Conservation (phyloP, 805 yeast species). For the Blastobotrys terrestris region DNA sequence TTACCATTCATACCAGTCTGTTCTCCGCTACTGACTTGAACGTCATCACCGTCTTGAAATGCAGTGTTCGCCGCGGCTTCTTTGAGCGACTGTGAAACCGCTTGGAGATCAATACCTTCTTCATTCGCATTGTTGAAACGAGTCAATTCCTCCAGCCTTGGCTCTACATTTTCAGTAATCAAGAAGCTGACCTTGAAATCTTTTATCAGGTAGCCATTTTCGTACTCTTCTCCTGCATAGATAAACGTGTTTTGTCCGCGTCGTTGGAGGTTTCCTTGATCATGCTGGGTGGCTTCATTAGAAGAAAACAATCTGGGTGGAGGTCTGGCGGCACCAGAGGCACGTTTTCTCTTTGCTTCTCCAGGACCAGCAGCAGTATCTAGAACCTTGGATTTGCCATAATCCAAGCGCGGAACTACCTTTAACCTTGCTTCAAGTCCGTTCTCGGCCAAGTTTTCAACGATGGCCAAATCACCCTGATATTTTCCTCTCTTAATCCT, state of each 20-base stretch:
- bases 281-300: conserved; percentile 81
- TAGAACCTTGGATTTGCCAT: conserved; percentile 48
- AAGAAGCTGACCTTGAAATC: conserved; percentile 79
- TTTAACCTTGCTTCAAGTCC: conserved; percentile 93
- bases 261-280: conserved; percentile 58
- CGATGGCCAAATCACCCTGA: conserved; percentile 87
- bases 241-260: conserved; percentile 53
- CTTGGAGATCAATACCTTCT: conserved; percentile 81
- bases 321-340: conserved; percentile 60
- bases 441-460: conserved; percentile 87
- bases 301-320: conserved; percentile 82
- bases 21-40: conserved; percentile 88
- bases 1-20: conserved; percentile 84
- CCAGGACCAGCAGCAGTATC: conserved; percentile 34
- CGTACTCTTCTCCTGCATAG: conserved; percentile 83
- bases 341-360: conserved; percentile 50
- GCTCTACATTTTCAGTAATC: conserved; percentile 73
- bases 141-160: conserved; percentile 83
- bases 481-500: conserved; percentile 87
- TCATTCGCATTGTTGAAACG: conserved; percentile 68
- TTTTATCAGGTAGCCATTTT: conserved; percentile 80
- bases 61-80: conserved; percentile 48
- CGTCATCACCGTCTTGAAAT: conserved; percentile 92
- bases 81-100: conserved; percentile 81
- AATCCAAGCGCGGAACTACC: conserved; percentile 88